Conservation (phyloP, 2,329 filamentous ascomycete genomes). For the Penicillium aurantiogriseum region DNA sequence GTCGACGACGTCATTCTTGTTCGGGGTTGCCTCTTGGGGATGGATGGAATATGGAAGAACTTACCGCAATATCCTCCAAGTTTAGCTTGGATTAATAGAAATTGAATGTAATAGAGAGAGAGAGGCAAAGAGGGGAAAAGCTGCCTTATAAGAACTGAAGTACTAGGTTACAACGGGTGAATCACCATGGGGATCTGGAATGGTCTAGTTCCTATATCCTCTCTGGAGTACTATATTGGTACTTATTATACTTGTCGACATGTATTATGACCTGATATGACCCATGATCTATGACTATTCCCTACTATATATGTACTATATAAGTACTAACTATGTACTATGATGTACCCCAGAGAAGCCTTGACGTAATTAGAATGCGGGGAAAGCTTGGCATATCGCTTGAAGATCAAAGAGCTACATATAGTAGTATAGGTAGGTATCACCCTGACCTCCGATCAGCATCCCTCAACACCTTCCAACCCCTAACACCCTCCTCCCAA, state of each 20-base stretch:
- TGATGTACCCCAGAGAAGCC: neutral
- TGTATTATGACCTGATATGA: neutral
- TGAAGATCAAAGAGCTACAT: too few relatives aligned
- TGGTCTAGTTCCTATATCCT: neutral
- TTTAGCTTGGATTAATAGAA: neutral
- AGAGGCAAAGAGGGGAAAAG: neutral
- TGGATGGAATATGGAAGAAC: neutral
- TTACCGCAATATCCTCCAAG: neutral
- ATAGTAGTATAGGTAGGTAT: too few relatives aligned
- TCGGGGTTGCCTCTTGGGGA: neutral
- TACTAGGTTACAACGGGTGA: neutral
- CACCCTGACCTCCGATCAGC: slow-evolving; percentile 8
- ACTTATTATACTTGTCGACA: neutral
- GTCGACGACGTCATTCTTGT: slow-evolving; percentile 26
- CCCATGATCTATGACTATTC: neutral
- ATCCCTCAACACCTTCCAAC: slow-evolving; percentile 45
- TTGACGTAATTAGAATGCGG: slow-evolving; percentile 25
- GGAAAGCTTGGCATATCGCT: slow-evolving; percentile 20
- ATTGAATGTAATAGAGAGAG: neutral
- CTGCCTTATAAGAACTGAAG: neutral
- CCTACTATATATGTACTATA: neutral
- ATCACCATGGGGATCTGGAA: neutral
- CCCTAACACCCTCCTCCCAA: slow-evolving; percentile 48
- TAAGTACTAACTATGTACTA: neutral
- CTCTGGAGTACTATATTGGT: neutral